Conservation (phyloP, 345 rosid genomes). For the Eucalyptus sp. region DNA sequence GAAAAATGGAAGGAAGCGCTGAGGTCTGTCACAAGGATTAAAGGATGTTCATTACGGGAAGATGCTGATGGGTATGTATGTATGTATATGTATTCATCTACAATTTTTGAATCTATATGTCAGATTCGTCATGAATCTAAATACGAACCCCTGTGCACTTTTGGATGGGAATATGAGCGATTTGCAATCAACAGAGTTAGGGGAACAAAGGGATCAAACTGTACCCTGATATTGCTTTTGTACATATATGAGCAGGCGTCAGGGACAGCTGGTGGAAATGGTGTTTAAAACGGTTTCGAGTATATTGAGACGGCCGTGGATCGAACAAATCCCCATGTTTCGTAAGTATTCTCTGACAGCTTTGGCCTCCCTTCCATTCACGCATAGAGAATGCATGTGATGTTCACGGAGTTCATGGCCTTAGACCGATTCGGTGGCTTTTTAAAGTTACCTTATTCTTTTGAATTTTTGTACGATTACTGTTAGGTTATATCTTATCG, state of each 20-base stretch:
- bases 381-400: background rate
- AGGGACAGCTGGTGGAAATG: background rate
- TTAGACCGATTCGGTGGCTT: background rate
- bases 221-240: background rate
- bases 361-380: background rate
- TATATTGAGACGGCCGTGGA: background rate
- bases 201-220: too few species aligned
- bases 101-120: too few species aligned
- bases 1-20: too few species aligned
- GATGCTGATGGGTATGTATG: too few species aligned
- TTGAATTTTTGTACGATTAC: background rate
- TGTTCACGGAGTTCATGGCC: background rate
- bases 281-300: background rate
- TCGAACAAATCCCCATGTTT: background rate
- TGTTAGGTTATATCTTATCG: too few species aligned
- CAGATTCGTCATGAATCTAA: too few species aligned
- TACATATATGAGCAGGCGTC: background rate
- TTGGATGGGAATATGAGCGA: too few species aligned
- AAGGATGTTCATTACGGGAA: too few species aligned
- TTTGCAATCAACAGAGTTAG: too few species aligned
- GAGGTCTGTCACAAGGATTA: too few species aligned
- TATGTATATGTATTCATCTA: too few species aligned
- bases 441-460: background rate
- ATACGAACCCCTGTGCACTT: too few species aligned
- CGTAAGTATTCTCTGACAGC: background rate